Conservation (phyloP, 805 yeast species). For the Grigorovia yakushimaensis region DNA sequence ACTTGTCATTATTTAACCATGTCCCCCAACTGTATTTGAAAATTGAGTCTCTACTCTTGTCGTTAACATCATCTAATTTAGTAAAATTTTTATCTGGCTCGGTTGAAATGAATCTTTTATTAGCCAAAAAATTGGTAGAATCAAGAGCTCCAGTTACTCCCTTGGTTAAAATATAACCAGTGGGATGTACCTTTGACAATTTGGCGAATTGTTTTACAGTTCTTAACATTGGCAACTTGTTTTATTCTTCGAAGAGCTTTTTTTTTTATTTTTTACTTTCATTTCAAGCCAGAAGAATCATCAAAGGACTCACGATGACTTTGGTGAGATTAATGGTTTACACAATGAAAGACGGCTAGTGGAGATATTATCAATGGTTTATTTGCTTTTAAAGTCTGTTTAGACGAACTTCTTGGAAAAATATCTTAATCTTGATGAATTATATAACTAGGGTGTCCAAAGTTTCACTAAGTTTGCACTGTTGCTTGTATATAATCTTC, state of each 20-base stretch:
- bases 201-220: background rate
- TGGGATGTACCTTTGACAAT: background rate
- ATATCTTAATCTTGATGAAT: no score
- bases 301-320: background rate
- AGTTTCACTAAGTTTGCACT: no score
- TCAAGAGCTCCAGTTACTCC: background rate
- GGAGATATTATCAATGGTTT: no score
- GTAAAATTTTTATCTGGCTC: slow-evolving; percentile 37
- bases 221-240: background rate
- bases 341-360: no score
- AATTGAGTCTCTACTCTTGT: slow-evolving; percentile 60
- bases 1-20: slow-evolving; percentile 74
- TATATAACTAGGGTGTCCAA: no score
- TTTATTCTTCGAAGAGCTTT: no score
- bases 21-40: slow-evolving; percentile 93
- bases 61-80: slow-evolving; percentile 47
- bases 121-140: background rate
- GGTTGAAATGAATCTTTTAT: slow-evolving; percentile 22
- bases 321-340: background rate
- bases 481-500: no score
- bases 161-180: background rate
- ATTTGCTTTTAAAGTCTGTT: no score
- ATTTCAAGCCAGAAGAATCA: no score
- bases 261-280: no score
- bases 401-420: no score